Evolutionary conservation across 768 basidiomycete species (phyloP).

Genomic region (Russula virescens): DNA sequence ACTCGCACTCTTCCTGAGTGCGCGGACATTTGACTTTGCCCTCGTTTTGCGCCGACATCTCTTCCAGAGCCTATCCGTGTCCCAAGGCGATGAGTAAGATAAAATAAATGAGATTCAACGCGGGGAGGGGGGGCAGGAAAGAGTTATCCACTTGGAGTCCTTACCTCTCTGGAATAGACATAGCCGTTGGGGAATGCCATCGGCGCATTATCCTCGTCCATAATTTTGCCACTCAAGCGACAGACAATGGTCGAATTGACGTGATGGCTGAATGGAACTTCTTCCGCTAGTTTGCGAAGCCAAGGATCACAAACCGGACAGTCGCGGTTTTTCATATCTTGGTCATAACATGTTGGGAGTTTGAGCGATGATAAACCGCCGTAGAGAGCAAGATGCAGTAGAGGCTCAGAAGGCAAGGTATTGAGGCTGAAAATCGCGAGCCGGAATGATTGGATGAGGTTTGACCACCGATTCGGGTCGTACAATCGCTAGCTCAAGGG

Average conservation of each 20-base stretch:
- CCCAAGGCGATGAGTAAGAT: neutral
- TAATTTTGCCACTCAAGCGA: conserved; percentile 82
- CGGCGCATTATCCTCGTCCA: conserved; percentile 92
- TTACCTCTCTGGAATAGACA: conserved; percentile 89
- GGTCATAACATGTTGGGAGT: conserved; percentile 74
- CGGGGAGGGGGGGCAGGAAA: neutral
- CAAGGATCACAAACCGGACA: conserved; percentile 88
- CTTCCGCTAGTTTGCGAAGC: conserved; percentile 68
- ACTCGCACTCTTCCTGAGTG: conserved; percentile 57
- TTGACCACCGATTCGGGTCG: conserved; percentile 70
- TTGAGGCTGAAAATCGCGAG: conserved; percentile 83
- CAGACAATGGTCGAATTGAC: conserved; percentile 96
- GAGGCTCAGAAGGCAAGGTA: conserved; percentile 79
- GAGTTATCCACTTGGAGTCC: too few species aligned
- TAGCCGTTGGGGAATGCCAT: conserved; percentile 87
- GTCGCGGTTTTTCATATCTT: conserved; percentile 61
- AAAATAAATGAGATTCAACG: neutral
- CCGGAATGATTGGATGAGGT: conserved; percentile 73
- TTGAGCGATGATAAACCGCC: conserved; percentile 90
- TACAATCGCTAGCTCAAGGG: conserved; percentile 62
- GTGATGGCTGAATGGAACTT: conserved; percentile 91
- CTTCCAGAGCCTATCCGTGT: conserved; percentile 63
- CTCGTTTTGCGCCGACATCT: conserved; percentile 77
- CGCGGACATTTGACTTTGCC: conserved; percentile 83
- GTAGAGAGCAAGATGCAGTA: conserved; percentile 82